A percentile compares a stretch with the other conserved stretches of the same genome.
These are phyloP conservation scores for Cladophialophora yegresii DNA, from an alignment of 2,329 filamentous ascomycete genomes.

Conservation along the genomic window DNA sequence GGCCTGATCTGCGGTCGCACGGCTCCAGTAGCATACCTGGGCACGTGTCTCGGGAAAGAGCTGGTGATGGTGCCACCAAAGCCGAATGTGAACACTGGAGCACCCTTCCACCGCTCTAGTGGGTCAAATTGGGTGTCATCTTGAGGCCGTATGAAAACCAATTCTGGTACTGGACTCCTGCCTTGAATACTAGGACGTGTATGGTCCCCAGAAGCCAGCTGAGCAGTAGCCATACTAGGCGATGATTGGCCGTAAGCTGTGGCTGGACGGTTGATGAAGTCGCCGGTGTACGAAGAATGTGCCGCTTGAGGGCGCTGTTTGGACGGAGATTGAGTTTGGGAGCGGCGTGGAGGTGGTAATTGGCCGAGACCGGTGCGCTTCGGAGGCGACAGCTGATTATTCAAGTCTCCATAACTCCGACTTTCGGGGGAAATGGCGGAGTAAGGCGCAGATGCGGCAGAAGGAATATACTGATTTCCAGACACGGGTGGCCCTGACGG, in stretches of 20 bases:
- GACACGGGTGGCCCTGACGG: constrained; percentile 6
- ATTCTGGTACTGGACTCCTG: constrained; percentile 51
- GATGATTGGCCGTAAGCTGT: constrained; percentile 55
- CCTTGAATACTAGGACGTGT: constrained; percentile 41
- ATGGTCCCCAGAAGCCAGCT: constrained; percentile 37
- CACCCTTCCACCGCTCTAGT: constrained; percentile 86
- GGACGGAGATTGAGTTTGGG: constrained; percentile 63
- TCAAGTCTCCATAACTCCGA: constrained; percentile 30
- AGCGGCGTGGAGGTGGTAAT: constrained; percentile 49
- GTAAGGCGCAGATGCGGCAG: constrained; percentile 16
- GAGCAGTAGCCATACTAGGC: constrained; percentile 31
- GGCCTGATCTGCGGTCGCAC: constrained; percentile 75
- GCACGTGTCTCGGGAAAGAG: constrained; percentile 84
- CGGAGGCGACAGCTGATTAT: constrained; percentile 44
- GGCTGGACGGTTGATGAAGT: constrained; percentile 54
- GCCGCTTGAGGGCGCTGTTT: constrained; percentile 54
- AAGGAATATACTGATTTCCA: constrained; percentile 19
- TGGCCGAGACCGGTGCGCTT: constrained; percentile 33
- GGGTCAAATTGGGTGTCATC: constrained; percentile 67
- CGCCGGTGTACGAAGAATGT: constrained; percentile 48
- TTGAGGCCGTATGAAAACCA: constrained; percentile 59
- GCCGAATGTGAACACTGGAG: constrained; percentile 83
- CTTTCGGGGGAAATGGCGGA: constrained; percentile 35
- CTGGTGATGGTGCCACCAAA: constrained; percentile 80
- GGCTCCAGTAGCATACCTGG: constrained; percentile 77